phyloP scores from a whole-genome alignment of 2,329 filamentous ascomycete species.

The Fusarium anguioides region DNA sequence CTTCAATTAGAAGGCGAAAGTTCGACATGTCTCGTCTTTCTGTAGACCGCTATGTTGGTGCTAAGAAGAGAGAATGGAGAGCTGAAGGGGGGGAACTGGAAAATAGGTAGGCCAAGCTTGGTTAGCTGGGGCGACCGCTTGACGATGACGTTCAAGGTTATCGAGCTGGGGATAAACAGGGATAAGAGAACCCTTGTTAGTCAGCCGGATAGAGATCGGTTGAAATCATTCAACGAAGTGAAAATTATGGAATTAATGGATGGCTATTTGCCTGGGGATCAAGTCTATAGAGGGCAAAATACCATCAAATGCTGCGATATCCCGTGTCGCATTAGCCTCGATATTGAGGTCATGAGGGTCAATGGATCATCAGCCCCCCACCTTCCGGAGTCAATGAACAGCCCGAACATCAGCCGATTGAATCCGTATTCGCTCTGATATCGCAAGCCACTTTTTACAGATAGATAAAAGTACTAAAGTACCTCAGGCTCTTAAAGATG shows the following conservation, averaged over 20 bases:
- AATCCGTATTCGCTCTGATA: constrained; percentile 26
- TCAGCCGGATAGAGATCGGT: constrained; percentile 21
- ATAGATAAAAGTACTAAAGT: neutral
- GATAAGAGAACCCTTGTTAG: constrained; percentile 28
- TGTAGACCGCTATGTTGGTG: constrained; percentile 9
- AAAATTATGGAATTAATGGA: neutral
- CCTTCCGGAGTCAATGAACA: constrained; percentile 25
- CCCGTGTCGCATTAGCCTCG: neutral
- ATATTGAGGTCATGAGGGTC: constrained; percentile 25
- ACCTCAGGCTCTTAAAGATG: too few relatives aligned
- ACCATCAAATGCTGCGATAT: neutral
- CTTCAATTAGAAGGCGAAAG: constrained; percentile 84
- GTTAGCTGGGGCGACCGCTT: constrained; percentile 25
- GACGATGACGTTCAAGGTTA: constrained; percentile 42
- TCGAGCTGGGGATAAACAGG: constrained; percentile 11
- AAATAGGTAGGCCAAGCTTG: constrained; percentile 24
- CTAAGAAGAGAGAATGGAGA: constrained; percentile 7
- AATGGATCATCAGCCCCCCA: constrained; percentile 25
- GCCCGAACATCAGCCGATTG: constrained; percentile 41
- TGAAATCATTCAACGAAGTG: neutral
- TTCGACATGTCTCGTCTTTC: constrained; percentile 68
- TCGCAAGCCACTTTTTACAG: constrained; percentile 14
- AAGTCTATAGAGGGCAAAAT: neutral
- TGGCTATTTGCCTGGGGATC: neutral
- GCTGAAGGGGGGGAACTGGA: constrained; percentile 26